Evolutionary conservation across 2,329 filamentous ascomycete genomes (phyloP), one percentile per base, ranked within the genome.

Genomic region (Westerdykella ornata): DNA sequence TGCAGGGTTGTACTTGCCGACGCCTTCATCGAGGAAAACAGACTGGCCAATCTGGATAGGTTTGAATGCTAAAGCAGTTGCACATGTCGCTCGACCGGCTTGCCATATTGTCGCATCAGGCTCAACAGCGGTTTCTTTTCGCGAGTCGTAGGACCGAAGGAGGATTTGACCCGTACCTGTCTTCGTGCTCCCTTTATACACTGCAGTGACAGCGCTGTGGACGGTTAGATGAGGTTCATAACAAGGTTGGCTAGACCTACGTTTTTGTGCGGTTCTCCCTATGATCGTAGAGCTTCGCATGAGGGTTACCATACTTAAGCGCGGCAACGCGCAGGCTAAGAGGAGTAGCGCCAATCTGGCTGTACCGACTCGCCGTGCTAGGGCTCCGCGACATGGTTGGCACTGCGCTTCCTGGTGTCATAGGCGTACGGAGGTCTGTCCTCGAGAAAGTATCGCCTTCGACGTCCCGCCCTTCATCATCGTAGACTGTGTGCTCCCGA

Each of bases 81-180:
- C 87, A 39, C 79, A 87, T 1, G 92, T 98, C n/a, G 92, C 92
- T 45, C 92, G 81, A 9, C 92, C 92, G 4, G 92, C 92, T 68
- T 98, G 84, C 92, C 92, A 98, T 43, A 98, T 92, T 35, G 84
- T 94, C 67, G 89, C 95, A 59, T 95, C 85, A 47, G 88, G 90
- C 64, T 96, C 89, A 2, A 90, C 85, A 0, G 88, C 78, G 0
- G 89, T 85, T 64, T 97, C 92, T 65, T 85, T 88, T 56, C 90
- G 79, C 13, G 92, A 97, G 63, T 97, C 90, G 67, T 98, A 98
- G 2, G 90, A 97, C 51, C 92, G 83, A 41, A 98, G 72, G 44
- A 97, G 67, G 7, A 82, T 82, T 2, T 89, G 77, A 1, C 79
- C 60, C 3, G 48, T 73, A 5, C 78, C 77, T 30, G 80, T 79